phyloP scores from a whole-genome alignment of 495 filamentous ascomycete species.

The Poronia punctata region DNA sequence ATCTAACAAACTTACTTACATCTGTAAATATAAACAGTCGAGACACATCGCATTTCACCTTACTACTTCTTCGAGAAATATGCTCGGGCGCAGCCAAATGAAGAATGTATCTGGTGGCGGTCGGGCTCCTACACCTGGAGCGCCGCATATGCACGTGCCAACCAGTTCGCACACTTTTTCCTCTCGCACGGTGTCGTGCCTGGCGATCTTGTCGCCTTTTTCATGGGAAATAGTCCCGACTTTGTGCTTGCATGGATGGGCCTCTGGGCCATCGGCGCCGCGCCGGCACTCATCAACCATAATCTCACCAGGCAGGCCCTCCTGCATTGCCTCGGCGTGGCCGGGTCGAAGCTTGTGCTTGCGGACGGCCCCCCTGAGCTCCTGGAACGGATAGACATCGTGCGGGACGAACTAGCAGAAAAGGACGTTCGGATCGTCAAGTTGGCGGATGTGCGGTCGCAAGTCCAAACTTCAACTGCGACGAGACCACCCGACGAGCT shows the following conservation, averaged over 20 bases:
- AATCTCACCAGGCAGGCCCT: conserved; percentile 60
- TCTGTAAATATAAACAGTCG: conserved; percentile 27
- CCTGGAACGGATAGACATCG: conserved; percentile 48
- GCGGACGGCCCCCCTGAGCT: conserved; percentile 58
- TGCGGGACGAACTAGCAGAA: conserved; percentile 36
- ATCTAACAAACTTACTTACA: not conserved
- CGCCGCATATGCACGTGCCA: conserved; percentile 46
- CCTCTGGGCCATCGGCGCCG: conserved; percentile 56
- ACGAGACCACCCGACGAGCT: conserved; percentile 45
- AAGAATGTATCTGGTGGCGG: conserved; percentile 61
- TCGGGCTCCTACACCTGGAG: conserved; percentile 55
- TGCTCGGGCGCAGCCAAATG: conserved; percentile 39
- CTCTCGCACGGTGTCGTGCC: conserved; percentile 49
- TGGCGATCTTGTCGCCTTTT: conserved; percentile 63
- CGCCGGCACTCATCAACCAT: conserved; percentile 70
- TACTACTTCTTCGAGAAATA: conserved; percentile 62
- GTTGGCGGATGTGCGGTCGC: conserved; percentile 37
- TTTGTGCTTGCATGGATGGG: conserved; percentile 61
- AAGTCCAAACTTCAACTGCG: conserved; percentile 43
- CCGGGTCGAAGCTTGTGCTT: conserved; percentile 51
- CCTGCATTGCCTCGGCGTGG: conserved; percentile 61
- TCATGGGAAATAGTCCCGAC: conserved; percentile 61
- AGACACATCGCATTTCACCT: conserved; percentile 44
- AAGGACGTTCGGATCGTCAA: conserved; percentile 48
- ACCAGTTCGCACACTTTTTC: conserved; percentile 63